Conservation (phyloP, 2,329 filamentous ascomycete genomes). For the Daldinia eschscholtzii region DNA sequence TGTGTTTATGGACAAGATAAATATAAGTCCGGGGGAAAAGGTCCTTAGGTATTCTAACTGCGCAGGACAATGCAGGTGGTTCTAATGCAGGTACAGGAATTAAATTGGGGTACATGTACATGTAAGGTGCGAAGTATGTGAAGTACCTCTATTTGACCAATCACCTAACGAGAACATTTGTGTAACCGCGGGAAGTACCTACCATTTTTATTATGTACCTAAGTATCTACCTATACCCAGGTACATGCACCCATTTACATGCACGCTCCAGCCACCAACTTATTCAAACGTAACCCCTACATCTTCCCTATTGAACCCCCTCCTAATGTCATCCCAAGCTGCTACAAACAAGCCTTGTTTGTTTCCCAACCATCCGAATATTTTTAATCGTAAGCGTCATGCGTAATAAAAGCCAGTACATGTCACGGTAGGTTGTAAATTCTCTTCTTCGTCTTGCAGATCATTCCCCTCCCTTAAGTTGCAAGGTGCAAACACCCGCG, state of each 20-base stretch:
- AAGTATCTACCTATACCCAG: too few relatives aligned
- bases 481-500: conserved; percentile 33
- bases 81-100: conserved; percentile 5
- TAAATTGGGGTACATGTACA: background rate
- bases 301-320: background rate
- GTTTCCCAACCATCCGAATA: conserved; percentile 43
- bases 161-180: too few relatives aligned
- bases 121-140: background rate
- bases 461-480: conserved; percentile 30
- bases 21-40: too few relatives aligned
- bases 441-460: conserved; percentile 28
- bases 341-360: conserved; percentile 15
- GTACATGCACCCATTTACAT: background rate
- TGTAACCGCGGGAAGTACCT: too few relatives aligned
- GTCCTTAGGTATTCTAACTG: background rate
- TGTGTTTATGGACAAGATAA: background rate
- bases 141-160: too few relatives aligned
- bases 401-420: conserved; percentile 34
- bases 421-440: conserved; percentile 17
- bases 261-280: conserved; percentile 24
- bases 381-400: conserved; percentile 15
- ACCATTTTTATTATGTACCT: too few relatives aligned
- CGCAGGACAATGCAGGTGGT: background rate
- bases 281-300: background rate
- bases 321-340: conserved; percentile 2